Percentiles rank a stretch among this genome's conserved stretches.
Evolutionary conservation across 2,329 filamentous ascomycete genomes (phyloP).

Genomic region (Exophiala sp.): DNA sequence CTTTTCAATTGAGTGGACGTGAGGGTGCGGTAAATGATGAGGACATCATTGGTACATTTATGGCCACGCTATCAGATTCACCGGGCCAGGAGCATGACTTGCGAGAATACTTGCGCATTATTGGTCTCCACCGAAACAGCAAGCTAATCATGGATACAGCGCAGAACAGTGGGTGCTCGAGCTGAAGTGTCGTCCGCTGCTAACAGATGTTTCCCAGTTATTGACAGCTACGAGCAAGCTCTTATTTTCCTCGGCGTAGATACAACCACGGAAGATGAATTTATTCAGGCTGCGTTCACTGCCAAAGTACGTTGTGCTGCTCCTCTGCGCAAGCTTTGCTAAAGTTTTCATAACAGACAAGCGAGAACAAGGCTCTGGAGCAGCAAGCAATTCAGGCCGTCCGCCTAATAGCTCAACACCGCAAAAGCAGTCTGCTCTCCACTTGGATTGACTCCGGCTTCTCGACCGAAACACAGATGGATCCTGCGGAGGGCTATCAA

Average conservation of each 20-base stretch:
- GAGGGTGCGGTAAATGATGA: conserved; percentile 52
- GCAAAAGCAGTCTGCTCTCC: conserved; percentile 54
- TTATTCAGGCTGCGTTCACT: conserved; percentile 55
- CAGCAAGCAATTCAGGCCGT: conserved; percentile 55
- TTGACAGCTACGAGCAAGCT: conserved; percentile 63
- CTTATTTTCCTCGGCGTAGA: conserved; percentile 58
- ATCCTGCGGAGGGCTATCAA: conserved; percentile 52
- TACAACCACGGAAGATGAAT: conserved; percentile 52
- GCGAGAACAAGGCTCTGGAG: conserved; percentile 49
- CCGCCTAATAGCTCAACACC: conserved; percentile 55
- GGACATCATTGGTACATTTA: conserved; percentile 58
- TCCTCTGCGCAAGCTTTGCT: neutral
- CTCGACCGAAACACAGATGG: conserved; percentile 55
- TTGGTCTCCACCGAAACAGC: conserved; percentile 58
- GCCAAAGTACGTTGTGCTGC: conserved; percentile 46
- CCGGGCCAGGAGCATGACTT: conserved; percentile 54
- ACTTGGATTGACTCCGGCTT: conserved; percentile 54
- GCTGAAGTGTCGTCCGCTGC: conserved; percentile 5
- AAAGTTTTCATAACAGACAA: conserved; percentile 37
- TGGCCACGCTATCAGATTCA: conserved; percentile 56
- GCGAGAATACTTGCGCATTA: conserved; percentile 55
- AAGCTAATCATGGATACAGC: conserved; percentile 57
- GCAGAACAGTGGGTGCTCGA: conserved; percentile 46
- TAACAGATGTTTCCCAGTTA: conserved; percentile 33
- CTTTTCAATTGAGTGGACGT: conserved; percentile 53